Conservation (phyloP, 768 basidiomycete genomes). For the Amanita subjunquillea region DNA sequence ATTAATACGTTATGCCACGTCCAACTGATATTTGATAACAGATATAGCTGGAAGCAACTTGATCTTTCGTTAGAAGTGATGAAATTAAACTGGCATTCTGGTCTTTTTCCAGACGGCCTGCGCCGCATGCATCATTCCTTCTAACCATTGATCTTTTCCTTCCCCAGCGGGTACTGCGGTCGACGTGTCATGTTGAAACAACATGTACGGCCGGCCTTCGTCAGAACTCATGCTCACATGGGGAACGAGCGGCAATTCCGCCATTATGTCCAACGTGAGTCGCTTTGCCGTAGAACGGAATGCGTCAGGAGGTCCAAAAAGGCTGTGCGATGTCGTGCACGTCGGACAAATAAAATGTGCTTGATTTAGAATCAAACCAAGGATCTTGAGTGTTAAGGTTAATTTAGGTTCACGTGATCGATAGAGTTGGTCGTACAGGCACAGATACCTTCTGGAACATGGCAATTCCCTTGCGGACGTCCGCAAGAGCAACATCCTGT, state of each 20-base stretch:
- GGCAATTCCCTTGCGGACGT: constrained; percentile 85
- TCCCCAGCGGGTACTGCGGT: neutral
- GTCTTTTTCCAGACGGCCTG: constrained; percentile 2
- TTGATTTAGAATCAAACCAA: constrained; percentile 83
- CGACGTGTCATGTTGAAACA: constrained; percentile 6
- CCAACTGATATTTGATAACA: constrained; percentile 11
- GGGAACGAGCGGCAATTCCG: constrained; percentile 72
- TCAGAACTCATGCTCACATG: constrained; percentile 70
- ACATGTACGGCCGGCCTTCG: constrained; percentile 44
- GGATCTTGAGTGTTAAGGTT: constrained; percentile 42
- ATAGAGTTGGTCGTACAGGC: constrained; percentile 44
- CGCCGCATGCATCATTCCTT: constrained; percentile 1
- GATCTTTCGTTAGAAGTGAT: neutral
- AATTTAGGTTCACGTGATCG: neutral
- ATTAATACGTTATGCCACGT: too few species aligned
- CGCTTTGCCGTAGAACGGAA: constrained; percentile 51
- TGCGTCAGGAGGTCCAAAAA: constrained; percentile 48
- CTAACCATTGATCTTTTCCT: constrained; percentile 1
- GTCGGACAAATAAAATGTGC: constrained; percentile 72
- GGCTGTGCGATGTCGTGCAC: constrained; percentile 43
- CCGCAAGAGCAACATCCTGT: constrained; percentile 86
- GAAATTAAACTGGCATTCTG: neutral
- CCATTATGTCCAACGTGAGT: constrained; percentile 57
- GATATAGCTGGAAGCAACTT: neutral
- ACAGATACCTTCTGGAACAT: constrained; percentile 88